Percentiles rank a stretch among this genome's conserved stretches.
phyloP scores from a whole-genome alignment of 176 grass and related monocot genomes.

The Thinopyrum elongatum region DNA sequence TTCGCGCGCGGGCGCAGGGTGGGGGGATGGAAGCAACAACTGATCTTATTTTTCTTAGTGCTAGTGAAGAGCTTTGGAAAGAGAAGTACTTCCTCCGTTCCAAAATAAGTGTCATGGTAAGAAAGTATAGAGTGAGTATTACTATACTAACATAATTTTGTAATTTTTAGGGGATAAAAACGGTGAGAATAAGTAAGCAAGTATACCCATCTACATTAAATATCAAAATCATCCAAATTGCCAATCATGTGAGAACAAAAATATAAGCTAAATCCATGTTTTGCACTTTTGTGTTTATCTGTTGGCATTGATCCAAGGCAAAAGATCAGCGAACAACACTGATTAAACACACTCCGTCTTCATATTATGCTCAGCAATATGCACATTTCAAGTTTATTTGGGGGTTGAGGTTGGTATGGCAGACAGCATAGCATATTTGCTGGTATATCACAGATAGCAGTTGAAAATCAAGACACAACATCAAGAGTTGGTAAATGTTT shows the following conservation, averaged over 20 bases:
- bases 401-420: background rate
- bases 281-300: background rate
- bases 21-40: background rate
- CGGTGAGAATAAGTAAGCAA: background rate
- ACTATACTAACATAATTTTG: background rate
- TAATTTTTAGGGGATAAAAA: background rate
- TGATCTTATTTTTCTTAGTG: background rate
- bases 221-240: background rate
- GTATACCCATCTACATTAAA: background rate
- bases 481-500: background rate
- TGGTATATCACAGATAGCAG: background rate
- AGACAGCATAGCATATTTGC: slow-evolving; percentile 11
- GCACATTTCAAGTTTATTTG: background rate
- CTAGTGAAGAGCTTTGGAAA: background rate
- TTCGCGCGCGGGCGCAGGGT: too few species aligned
- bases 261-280: background rate
- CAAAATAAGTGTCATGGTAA: too few species aligned
- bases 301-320: background rate
- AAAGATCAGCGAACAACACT: background rate
- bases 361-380: background rate
- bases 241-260: background rate
- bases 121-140: background rate
- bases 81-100: background rate
- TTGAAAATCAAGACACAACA: background rate
- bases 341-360: background rate